Evolutionary conservation across 345 rosid species (phyloP), one percentile per base, ranked within the genome.

Genomic region (Bretschneidera sinensis): DNA sequence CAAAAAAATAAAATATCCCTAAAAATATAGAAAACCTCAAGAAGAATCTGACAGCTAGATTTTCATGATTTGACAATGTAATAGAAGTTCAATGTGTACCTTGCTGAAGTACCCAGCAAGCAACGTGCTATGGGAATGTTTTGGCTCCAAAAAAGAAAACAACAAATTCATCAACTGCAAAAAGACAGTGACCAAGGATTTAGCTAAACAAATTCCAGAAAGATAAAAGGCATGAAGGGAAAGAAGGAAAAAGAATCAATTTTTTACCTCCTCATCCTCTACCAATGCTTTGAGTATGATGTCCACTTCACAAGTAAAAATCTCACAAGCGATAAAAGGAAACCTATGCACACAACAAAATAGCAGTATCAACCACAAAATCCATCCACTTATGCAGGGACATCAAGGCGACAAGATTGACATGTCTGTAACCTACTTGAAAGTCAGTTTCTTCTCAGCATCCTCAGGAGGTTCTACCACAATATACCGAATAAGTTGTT

Each of bases 21-120:
- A 5, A 59, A 39, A 20, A 20, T 4, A 34, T 3, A 17, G 23
- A 52, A 60, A 15, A 58, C 6, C 16, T 18, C 20, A 19, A 35
- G 52, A 61, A 56, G 57, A 51, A 21, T 45, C 49, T 21, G 54
- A 52, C 19, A 53, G 21, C 48, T 63, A 48, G 54, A 22, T 13
- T 61, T 57, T 45, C 62, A 15, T 28, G 33, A 48, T 59, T 60
- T 61, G 51, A 43, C 48, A 20, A 43, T 55, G 22, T 25, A 33
- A 25, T 14, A 16, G 43, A 63, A 58, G 54, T 57, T 72, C n/a
- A n/a, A n/a, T 34, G 64, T 50, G 19, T 76, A 92, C 98, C 98
- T 92, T 92, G 78, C 98, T 86, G 65, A 92, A 92, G 76, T 92
- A 92, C 25, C 98, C 98, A 33, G 95, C 95, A 65, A 88, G 79